Percentiles rank a stretch among this genome's conserved stretches.
Evolutionary conservation across 257 asterid species (phyloP).

Genomic region (Oldenlandia corymbosa): DNA sequence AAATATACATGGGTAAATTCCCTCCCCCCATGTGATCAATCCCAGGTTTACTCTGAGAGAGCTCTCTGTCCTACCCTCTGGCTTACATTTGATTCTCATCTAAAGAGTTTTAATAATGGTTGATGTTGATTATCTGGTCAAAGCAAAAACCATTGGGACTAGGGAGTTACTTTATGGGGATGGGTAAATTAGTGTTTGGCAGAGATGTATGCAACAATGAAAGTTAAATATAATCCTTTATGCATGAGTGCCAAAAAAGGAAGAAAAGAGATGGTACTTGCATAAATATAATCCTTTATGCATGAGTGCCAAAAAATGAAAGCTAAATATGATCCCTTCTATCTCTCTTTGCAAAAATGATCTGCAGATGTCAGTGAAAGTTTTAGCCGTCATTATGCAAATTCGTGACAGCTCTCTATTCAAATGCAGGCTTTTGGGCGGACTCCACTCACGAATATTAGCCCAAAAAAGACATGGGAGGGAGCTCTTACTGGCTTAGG

Average conservation of each 20-base stretch:
- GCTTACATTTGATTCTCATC: no score
- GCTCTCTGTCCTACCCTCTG: no score
- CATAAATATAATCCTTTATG: not conserved
- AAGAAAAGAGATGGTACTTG: not conserved
- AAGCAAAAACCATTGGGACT: no score
- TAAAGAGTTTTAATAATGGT: not conserved
- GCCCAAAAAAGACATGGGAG: constrained; percentile 99
- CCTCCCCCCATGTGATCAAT: no score
- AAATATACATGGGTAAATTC: no score
- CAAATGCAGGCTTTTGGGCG: constrained; percentile 80
- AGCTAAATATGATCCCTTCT: no score
- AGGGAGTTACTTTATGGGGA: no score
- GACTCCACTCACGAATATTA: constrained; percentile 75
- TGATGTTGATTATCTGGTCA: not conserved
- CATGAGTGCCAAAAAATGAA: no score
- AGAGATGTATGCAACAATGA: not conserved
- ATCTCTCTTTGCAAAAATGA: not conserved
- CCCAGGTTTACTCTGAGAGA: no score
- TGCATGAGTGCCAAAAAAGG: not conserved
- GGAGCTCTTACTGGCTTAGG: constrained; percentile 83
- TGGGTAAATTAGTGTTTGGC: constrained; percentile 5
- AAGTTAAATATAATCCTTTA: not conserved
- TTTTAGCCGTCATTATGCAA: constrained; percentile 8
- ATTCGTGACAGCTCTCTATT: constrained; percentile 15
- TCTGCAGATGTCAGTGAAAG: constrained; percentile 11